Evolutionary conservation across 2,329 filamentous ascomycete genomes (phyloP), one percentile per base, ranked within the genome.

Genomic region (Sarocladiaceae sp.): DNA sequence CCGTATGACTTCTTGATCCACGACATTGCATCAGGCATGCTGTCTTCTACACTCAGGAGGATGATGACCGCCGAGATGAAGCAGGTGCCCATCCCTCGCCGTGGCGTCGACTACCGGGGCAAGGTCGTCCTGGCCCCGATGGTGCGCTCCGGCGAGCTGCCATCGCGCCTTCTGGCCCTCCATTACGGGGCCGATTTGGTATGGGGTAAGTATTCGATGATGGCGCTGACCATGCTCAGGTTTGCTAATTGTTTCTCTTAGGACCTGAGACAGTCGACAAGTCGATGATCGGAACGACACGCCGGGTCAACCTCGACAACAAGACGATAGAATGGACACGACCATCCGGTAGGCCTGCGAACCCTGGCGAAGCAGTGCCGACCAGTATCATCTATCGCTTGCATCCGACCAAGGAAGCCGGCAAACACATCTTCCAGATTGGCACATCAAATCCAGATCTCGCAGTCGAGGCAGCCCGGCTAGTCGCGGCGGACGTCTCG

Each of bases 181-280:
- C 88, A 95, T 64, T 97, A 99, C 68, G 94, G 94, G 59, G 94
- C 94, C 50, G 94, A 99, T 70, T 78, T 99, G 15, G 94, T 99
- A 59, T 99, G 94, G 93, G 93, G 87, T 88, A 68, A 59, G 77
- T 72, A 6, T 26, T 44, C 37, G 40, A 44, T 42, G 10, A 23
- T 26, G 22, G 11, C 28, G 26, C 52, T 58, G 26, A 6, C 13
- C 13, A 29, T 13, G 26, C 44, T 60, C 46, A 18, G 7, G 10
- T 12, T 37, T 12, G 12, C 33, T 10, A 23, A 18, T 26, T 29
- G 7, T 4, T 46, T 20, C 20, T 18, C 22, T 0, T 57, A 90
- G 86, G 94, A 12, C 94, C 94, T 26, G 94, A 99, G 70, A 97
- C 92, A 4, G 86, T 99, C 61, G 94, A 99, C 70, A 83, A 86